A percentile compares a stretch with the other conserved stretches of the same genome.
phyloP scores from a whole-genome alignment of 495 filamentous ascomycete genomes.

The Annulohypoxylon nitens region DNA sequence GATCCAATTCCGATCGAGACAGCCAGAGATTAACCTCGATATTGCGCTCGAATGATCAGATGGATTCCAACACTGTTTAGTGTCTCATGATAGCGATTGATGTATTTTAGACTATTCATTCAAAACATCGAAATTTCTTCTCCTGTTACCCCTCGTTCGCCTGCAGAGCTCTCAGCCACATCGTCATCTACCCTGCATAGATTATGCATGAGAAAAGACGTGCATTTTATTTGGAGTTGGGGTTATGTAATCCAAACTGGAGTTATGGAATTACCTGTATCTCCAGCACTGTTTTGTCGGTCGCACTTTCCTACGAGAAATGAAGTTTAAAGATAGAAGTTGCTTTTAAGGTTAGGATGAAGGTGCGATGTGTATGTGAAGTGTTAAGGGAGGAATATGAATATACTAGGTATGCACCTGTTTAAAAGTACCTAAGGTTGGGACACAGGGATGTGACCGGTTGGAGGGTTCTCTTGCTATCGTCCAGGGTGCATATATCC shows the following conservation, averaged over 20 bases:
- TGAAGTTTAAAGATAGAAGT: not conserved
- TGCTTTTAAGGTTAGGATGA: not conserved
- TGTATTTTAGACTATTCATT: not conserved
- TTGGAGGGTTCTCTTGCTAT: too few relatives aligned
- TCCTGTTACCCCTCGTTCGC: not conserved
- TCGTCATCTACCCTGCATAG: not conserved
- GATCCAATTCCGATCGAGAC: slow-evolving; percentile 50
- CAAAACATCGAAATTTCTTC: not conserved
- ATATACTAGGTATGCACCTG: too few relatives aligned
- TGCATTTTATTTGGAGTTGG: too few relatives aligned
- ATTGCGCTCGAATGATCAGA: slow-evolving; percentile 4
- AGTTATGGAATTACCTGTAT: not conserved
- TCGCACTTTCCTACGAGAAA: not conserved
- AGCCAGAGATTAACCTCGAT: slow-evolving; percentile 49
- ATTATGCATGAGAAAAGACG: not conserved
- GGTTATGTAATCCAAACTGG: not conserved
- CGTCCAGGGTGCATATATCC: too few relatives aligned
- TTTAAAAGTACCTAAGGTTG: too few relatives aligned
- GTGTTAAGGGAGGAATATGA: too few relatives aligned
- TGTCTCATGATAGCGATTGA: not conserved
- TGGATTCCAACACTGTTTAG: not conserved
- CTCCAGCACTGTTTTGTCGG: too few relatives aligned
- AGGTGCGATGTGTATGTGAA: not conserved
- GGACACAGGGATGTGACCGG: too few relatives aligned
- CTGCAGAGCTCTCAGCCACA: not conserved